Conservation (phyloP, 257 asterid species). For the Solanum piurae region DNA sequence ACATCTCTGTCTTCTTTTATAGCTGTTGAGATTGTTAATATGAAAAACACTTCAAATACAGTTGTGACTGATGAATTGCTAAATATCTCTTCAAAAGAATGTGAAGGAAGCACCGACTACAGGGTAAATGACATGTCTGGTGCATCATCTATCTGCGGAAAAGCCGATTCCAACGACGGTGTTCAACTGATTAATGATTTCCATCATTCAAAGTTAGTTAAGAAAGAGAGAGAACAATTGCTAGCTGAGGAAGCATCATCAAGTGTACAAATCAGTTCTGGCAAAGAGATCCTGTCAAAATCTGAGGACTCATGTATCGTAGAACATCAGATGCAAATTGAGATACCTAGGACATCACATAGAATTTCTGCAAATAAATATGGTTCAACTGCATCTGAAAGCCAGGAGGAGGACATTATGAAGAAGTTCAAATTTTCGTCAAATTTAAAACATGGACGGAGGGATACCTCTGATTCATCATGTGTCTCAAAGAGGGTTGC, state of each 20-base stretch:
- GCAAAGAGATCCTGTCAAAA: neutral
- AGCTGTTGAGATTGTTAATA: neutral
- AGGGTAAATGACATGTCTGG: neutral
- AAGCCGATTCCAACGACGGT: neutral
- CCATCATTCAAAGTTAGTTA: neutral
- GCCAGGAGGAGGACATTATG: neutral
- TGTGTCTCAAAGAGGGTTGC: neutral
- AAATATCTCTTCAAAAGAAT: neutral
- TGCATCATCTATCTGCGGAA: neutral
- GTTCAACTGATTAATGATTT: neutral
- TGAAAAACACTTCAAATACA: neutral
- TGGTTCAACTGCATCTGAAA: neutral
- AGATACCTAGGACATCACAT: neutral
- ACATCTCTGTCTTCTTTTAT: neutral
- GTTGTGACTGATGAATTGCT: neutral
- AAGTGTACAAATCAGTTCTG: neutral
- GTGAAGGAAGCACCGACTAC: neutral
- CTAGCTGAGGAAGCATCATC: neutral
- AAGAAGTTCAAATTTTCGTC: neutral
- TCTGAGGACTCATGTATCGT: neutral
- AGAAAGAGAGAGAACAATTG: neutral
- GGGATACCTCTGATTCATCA: neutral
- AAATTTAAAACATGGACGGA: neutral
- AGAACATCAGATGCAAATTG: neutral
- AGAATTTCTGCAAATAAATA: neutral